Evolutionary conservation across 2,329 filamentous ascomycete species (phyloP).

Genomic region (Diaporthe amygdali): DNA sequence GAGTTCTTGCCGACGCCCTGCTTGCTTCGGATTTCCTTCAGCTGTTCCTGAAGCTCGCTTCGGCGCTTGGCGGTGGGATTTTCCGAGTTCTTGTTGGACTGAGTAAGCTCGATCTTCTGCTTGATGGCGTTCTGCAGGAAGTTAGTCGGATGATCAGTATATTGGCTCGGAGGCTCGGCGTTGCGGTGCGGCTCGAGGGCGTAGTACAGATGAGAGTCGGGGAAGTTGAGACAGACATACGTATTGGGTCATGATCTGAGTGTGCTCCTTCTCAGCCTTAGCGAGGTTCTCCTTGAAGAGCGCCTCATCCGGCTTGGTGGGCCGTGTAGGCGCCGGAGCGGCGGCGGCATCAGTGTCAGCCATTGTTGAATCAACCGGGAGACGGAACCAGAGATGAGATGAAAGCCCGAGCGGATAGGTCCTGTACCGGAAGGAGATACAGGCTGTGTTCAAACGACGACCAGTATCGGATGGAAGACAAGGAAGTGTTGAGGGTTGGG

Average conservation of each 20-base stretch:
- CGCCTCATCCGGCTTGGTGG: slow-evolving; percentile 87
- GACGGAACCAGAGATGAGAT: slow-evolving; percentile 21
- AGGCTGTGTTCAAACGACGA: neutral
- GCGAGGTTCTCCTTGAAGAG: slow-evolving; percentile 80
- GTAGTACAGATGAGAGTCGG: neutral
- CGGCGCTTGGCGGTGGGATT: slow-evolving; percentile 82
- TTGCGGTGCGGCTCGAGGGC: neutral
- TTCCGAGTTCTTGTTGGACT: slow-evolving; percentile 76
- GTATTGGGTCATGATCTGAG: slow-evolving; percentile 69
- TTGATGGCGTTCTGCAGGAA: slow-evolving; percentile 78
- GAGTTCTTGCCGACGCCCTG: slow-evolving; percentile 88
- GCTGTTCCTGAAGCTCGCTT: slow-evolving; percentile 82
- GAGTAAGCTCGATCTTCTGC: slow-evolving; percentile 83
- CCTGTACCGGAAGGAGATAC: slow-evolving; percentile 12
- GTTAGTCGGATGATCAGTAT: neutral
- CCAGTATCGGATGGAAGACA: neutral
- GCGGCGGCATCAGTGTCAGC: slow-evolving; percentile 49
- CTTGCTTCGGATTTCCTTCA: slow-evolving; percentile 83
- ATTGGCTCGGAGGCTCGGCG: too few species aligned
- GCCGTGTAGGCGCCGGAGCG: slow-evolving; percentile 61
- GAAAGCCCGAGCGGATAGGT: slow-evolving; percentile 8
- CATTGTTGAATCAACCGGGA: slow-evolving; percentile 47
- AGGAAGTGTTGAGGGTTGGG: neutral
- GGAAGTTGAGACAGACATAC: slow-evolving; percentile 32
- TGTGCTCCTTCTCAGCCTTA: slow-evolving; percentile 86